Evolutionary conservation across 73 alveolate genomes (phyloP), one percentile per base, ranked within the genome.

Genomic region (Blepharisma stoltei): DNA sequence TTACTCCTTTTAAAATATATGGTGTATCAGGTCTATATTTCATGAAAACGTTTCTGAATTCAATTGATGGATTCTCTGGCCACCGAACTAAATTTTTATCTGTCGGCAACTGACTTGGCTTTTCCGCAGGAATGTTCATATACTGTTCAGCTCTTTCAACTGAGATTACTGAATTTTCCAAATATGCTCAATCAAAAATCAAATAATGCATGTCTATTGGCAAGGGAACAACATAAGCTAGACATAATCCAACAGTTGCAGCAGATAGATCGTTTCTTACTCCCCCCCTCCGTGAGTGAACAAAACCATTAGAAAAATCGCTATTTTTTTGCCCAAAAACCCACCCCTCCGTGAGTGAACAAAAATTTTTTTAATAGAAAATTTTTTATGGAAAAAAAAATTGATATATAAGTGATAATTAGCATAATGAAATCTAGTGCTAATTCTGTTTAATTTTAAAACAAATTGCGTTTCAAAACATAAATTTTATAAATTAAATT

Each of bases 21-120:
- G 84, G 88, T 47, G 77, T 37, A 69, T 87, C 89, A 0, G 82
- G 80, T 50, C 94, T 87, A 65, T 87, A 87, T 84, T 78, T 78
- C 70, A 76, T 70, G 41, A n/a, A 52, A 14, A 52, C 67, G 3
- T 52, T 52, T 3, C 32, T n/a, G 23, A 52, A 52, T 52, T n/a
- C 23, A 52, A 52, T 52, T 52, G 32, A 14, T 52, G 18, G 23
- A 20, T 20, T 52, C 3, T n/a, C 23, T 1, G 18, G 23, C 18
- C 18, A 20, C 5, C 23, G 0, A 1, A 2, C 18, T n/a, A 20
- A 20, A 20, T 52, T 52, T n/a, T 52, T n/a, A 52, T 52, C 32
- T 20, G 18, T 52, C 67, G 18, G 18, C 67, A 52, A 52, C 32
- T 1, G 23, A n/a, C 18, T 52, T 20, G 18, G 23, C 18, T 52